These are phyloP conservation scores for Secale cereale DNA, from an alignment of 176 grass and related monocot species.

Conservation along the genomic window DNA sequence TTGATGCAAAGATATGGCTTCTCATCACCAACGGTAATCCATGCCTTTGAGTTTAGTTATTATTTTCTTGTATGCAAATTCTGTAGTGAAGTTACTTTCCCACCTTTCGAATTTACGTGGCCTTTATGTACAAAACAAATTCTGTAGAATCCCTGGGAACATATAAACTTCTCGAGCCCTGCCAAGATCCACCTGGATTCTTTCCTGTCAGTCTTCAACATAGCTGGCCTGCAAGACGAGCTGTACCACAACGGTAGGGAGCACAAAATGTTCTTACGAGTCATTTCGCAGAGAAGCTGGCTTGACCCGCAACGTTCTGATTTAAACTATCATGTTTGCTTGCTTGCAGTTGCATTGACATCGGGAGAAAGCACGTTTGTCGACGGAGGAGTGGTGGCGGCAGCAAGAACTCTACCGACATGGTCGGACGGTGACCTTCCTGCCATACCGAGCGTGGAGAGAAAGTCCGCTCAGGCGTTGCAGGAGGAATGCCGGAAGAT, in stretches of 20 bases:
- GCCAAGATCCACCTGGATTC: constrained; percentile 90
- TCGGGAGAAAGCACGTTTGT: constrained; percentile 65
- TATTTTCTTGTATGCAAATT: neutral
- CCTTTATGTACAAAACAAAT: constrained; percentile 1
- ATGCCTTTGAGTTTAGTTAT: constrained; percentile 21
- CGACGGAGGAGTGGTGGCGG: constrained; percentile 82
- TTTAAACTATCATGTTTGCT: constrained; percentile 15
- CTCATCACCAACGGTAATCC: constrained; percentile 81
- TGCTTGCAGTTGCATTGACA: constrained; percentile 47
- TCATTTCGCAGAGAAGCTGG: neutral
- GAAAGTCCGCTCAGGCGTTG: constrained; percentile 60
- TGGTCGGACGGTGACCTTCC: constrained; percentile 86
- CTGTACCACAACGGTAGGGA: constrained; percentile 83
- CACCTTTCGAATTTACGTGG: neutral
- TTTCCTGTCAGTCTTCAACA: constrained; percentile 87
- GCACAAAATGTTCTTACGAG: neutral
- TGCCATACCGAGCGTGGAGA: constrained; percentile 74
- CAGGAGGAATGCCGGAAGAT: constrained; percentile 83
- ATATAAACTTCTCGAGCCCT: constrained; percentile 67
- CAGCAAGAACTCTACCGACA: constrained; percentile 79
- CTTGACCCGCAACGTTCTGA: constrained; percentile 1
- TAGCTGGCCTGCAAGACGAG: constrained; percentile 77
- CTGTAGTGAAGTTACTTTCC: neutral
- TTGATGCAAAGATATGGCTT: constrained; percentile 97
- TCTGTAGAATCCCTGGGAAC: constrained; percentile 93